Conservation (phyloP, 768 basidiomycete species). For the Lactifluus piperatus region DNA sequence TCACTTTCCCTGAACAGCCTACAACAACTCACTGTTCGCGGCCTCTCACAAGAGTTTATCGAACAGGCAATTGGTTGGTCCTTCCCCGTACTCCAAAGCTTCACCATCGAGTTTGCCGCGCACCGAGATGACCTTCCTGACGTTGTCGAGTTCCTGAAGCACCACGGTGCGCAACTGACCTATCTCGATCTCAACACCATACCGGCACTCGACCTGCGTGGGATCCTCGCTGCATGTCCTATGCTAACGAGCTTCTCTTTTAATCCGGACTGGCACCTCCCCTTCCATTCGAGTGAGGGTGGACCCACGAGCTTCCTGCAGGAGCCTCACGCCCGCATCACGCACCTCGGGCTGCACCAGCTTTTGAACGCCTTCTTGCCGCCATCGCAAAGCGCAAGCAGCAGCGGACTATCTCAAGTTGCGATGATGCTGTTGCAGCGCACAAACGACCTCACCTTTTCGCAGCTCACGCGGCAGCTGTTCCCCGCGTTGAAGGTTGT, state of each 20-base stretch:
- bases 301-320: conserved; percentile 24
- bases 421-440: conserved; percentile 34
- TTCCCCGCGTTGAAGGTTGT: conserved; percentile 57
- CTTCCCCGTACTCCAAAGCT: conserved; percentile 47
- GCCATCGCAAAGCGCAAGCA: conserved; percentile 40
- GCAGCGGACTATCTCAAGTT: conserved; percentile 34
- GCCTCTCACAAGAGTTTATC: conserved; percentile 53
- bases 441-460: conserved; percentile 60
- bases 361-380: conserved; percentile 56
- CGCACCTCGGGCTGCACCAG: conserved; percentile 60
- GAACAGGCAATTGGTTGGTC: conserved; percentile 64
- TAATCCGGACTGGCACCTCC: conserved; percentile 66
- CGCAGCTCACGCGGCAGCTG: conserved; percentile 40
- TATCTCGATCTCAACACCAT: conserved; percentile 61
- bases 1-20: conserved; percentile 45
- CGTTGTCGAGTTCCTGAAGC: conserved; percentile 45
- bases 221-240: conserved; percentile 57
- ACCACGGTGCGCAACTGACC: conserved; percentile 48
- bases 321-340: conserved; percentile 48
- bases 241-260: conserved; percentile 54
- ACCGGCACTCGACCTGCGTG: conserved; percentile 45
- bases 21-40: conserved; percentile 54
- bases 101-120: conserved; percentile 47
- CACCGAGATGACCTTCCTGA: conserved; percentile 48
- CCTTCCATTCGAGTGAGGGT: conserved; percentile 18